Evolutionary conservation across 2,329 filamentous ascomycete species (phyloP).

Genomic region (Penicillium thymicola): DNA sequence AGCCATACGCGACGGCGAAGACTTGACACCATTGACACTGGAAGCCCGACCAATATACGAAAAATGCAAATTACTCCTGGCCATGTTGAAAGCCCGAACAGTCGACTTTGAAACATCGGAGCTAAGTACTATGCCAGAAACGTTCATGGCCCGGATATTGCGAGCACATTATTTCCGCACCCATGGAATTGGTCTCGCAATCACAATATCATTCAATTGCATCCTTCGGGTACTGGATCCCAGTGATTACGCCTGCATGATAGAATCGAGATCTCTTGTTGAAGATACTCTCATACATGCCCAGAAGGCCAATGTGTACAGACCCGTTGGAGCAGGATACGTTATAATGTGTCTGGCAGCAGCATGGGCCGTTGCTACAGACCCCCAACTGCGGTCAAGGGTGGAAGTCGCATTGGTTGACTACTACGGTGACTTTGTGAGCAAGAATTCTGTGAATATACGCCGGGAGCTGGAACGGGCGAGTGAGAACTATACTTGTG

Average conservation of each 20-base stretch:
- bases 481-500: not conserved
- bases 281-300: conserved; percentile 30
- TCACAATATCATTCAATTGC: conserved; percentile 34
- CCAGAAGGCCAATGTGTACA: conserved; percentile 24
- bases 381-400: conserved; percentile 15
- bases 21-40: conserved; percentile 11
- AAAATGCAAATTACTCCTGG: conserved; percentile 19
- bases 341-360: conserved; percentile 27
- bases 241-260: conserved; percentile 12
- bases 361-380: conserved; percentile 25
- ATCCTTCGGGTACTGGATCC: conserved; percentile 30
- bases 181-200: conserved; percentile 32
- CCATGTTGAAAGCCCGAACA: conserved; percentile 15
- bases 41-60: conserved; percentile 26
- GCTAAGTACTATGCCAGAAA: not conserved
- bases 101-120: conserved; percentile 9
- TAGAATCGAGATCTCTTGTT: conserved; percentile 22
- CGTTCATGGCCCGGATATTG: conserved; percentile 12
- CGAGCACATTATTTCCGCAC: conserved; percentile 34
- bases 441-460: not conserved
- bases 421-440: conserved; percentile 26
- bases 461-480: conserved; percentile 7
- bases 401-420: conserved; percentile 21
- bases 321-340: conserved; percentile 34
- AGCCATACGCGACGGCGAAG: conserved; percentile 4